Conservation (phyloP, 768 basidiomycete genomes). For the Lactifluus echinatus region DNA sequence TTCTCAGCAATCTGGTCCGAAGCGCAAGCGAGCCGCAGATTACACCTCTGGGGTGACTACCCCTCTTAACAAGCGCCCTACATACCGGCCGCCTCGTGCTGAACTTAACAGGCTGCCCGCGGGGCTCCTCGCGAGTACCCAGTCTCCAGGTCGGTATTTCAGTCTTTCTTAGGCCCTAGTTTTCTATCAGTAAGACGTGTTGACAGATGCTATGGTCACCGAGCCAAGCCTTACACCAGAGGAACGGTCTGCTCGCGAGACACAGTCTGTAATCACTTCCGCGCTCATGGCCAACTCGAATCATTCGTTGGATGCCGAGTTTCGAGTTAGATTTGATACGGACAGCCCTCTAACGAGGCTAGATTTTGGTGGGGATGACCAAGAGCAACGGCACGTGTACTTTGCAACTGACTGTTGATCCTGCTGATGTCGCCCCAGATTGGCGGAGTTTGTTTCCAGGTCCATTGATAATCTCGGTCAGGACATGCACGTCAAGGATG, state of each 20-base stretch:
- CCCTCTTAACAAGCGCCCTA: conserved; percentile 16
- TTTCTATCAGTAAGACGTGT: not conserved
- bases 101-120: conserved; percentile 1
- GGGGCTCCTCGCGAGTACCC: conserved; percentile 13
- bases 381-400: conserved; percentile 36
- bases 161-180: too few relatives aligned
- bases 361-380: conserved; percentile 53
- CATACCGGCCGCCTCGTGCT: not conserved
- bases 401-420: not conserved
- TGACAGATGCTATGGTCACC: conserved; percentile 4
- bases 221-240: conserved; percentile 8
- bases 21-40: conserved; percentile 13
- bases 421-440: conserved; percentile 27
- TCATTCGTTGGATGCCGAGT: conserved; percentile 21
- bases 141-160: conserved; percentile 8
- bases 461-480: conserved; percentile 51
- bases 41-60: not conserved
- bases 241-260: conserved; percentile 1
- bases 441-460: conserved; percentile 54
- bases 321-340: conserved; percentile 42
- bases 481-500: conserved; percentile 42
- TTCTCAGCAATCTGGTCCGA: not conserved
- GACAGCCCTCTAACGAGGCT: conserved; percentile 41
- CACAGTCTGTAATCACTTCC: not conserved
- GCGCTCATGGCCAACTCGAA: not conserved